phyloP scores from a whole-genome alignment of 192 early-diverging fungal genomes.

The Coemansia asiatica region DNA sequence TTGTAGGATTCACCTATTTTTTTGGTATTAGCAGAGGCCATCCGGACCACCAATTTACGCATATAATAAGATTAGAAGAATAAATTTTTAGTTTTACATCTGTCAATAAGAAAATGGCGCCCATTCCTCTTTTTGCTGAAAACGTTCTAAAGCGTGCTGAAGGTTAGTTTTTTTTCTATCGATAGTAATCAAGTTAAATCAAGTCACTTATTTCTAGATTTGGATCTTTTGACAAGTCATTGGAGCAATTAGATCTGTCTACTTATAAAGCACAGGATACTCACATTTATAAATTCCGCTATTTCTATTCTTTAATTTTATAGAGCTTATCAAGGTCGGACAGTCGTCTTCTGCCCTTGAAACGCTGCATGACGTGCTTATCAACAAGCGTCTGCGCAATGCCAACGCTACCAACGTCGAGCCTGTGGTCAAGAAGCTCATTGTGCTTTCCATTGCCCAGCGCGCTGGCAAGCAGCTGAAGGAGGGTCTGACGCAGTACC shows the following conservation, averaged over 20 bases:
- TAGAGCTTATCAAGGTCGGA: slow-evolving; percentile 71
- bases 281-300: too few species aligned
- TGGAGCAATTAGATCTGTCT: too few species aligned
- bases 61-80: slow-evolving; percentile 1
- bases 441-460: slow-evolving; percentile 85
- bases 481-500: slow-evolving; percentile 96
- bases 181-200: background rate
- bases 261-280: too few species aligned
- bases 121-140: slow-evolving; percentile 70
- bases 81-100: background rate
- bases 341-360: slow-evolving; percentile 82
- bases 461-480: slow-evolving; percentile 89
- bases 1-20: background rate
- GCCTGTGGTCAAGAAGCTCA: slow-evolving; percentile 91
- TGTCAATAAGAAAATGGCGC: slow-evolving; percentile 41
- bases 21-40: slow-evolving; percentile 1
- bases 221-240: too few species aligned
- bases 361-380: slow-evolving; percentile 89
- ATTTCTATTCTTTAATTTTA: slow-evolving; percentile 58
- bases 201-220: background rate
- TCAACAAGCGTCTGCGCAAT: slow-evolving; percentile 83
- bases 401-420: slow-evolving; percentile 79
- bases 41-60: background rate
- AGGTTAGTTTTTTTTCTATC: slow-evolving; percentile 54
- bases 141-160: slow-evolving; percentile 88